Evolutionary conservation across 225 moss, liverwort and hornwort genomes (phyloP), one percentile per base, ranked within the genome.

Genomic region (Polytrichum formosum): DNA sequence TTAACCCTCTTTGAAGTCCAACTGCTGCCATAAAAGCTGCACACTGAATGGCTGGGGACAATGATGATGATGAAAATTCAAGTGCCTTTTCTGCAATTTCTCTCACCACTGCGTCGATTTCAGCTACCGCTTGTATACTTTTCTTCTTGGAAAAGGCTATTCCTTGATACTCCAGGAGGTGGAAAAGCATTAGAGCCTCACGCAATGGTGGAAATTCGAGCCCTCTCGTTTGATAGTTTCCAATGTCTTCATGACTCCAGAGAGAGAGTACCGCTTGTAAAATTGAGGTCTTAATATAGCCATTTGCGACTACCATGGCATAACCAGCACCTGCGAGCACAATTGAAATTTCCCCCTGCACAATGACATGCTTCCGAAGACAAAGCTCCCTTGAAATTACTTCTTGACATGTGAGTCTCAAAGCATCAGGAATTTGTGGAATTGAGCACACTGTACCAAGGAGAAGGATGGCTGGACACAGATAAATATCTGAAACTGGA

Each of bases 321-420:
- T 87, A 87, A 69, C 93, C 96, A 31, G 78, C 90, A 72, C 96
- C 93, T 69, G 96, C 96, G 28, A 96, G 81, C 53, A 87, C 93
- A 29, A 76, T 71, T 58, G 91, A 83, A 60, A 92, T 65, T 37
- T 85, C 76, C 13, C 72, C 78, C 54, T 74, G 73, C 64, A 80
- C 75, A 63, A 96, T 75, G 9, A 84, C 80, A 60, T 76, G 75
- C 71, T 84, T 90, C 55, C 90, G 88, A 29, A 63, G 73, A 13
- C 63, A 70, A 33, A 96, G 84, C 75, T 87, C 89, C 72, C 64
- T 65, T 63, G 66, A 74, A 68, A 96, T 75, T 37, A 83, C 72
- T 61, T 73, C 77, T 68, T 77, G 87, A 73, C 91, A 93, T 33
- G 76, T 70, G 37, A 71, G 70, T 64, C 81, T 85, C 73, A 84